Evolutionary conservation across 306 rosid genomes (phyloP), one percentile per base, ranked within the genome.

Genomic region (Quercus ilex): DNA sequence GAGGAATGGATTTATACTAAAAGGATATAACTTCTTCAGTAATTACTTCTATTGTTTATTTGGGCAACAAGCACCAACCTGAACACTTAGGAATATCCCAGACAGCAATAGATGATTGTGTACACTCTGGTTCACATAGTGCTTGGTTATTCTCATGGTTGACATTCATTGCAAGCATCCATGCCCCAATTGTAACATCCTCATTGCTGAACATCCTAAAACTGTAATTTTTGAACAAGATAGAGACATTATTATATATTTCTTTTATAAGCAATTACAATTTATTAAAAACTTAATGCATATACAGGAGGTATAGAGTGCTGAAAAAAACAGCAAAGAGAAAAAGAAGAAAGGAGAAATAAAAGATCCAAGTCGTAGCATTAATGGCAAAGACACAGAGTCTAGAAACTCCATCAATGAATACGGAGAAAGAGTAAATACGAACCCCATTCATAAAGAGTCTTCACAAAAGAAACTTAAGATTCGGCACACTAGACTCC

Each of bases 81-180:
- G 99, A 96, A 88, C 99, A 96, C 75, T 89, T 93, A 0, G 99
- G 99, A 82, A 96, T 91, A 85, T 96, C 99, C 99, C 98, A 96
- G 63, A 96, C 98, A 20, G 99, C 98, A 7, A 96, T 83, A 49
- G 97, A 96, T 77, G 94, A 78, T 17, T 93, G 57, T 3, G 98
- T 88, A 80, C 99, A 96, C 10, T 79, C 85, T 57, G 85, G 41
- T 62, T 85, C 83, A 78, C 99, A 93, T 23, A 96, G 82, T 74
- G 91, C 92, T 55, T 84, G 89, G 78, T 85, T 81, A 76, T 93
- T 90, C 87, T 96, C 99, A 75, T 96, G 94, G 52, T 91, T 85
- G 79, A 96, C 99, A 85, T 96, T 96, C 99, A 96, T 96, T 64
- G 99, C 97, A 26, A 93, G 98, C 99, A 96, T 96, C 99, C 97